A percentile compares a stretch with the other conserved stretches of the same genome.
Conservation (phyloP, 2,329 filamentous ascomycete genomes). For the Balansia obtecta region DNA sequence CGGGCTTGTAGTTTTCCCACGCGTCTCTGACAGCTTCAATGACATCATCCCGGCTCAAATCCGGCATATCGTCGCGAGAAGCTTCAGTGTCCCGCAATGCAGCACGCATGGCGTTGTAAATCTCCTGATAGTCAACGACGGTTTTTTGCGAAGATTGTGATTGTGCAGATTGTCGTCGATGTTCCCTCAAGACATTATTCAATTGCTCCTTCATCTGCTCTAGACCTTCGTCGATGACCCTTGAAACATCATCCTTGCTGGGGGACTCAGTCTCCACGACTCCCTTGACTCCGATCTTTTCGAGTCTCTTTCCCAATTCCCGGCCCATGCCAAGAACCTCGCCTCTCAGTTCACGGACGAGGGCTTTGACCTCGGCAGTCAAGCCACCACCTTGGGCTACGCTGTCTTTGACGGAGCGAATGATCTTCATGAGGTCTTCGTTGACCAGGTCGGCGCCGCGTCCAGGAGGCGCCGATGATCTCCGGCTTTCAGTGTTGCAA, state of each 20-base stretch:
- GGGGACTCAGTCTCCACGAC: slow-evolving; percentile 36
- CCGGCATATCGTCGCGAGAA: slow-evolving; percentile 22
- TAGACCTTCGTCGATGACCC: slow-evolving; percentile 69
- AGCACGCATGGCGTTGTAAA: slow-evolving; percentile 73
- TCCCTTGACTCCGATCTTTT: slow-evolving; percentile 44
- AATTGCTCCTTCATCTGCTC: slow-evolving; percentile 76
- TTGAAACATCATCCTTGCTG: slow-evolving; percentile 57
- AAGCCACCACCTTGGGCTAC: slow-evolving; percentile 78
- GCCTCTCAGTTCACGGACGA: slow-evolving; percentile 79
- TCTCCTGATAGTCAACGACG: slow-evolving; percentile 63
- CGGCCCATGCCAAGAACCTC: slow-evolving; percentile 92
- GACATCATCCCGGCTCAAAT: slow-evolving; percentile 66
- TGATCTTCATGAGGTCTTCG: slow-evolving; percentile 71
- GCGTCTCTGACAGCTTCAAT: slow-evolving; percentile 79
- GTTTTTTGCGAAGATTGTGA: slow-evolving; percentile 49
- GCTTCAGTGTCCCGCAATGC: slow-evolving; percentile 54
- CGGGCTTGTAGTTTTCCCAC: slow-evolving; percentile 89
- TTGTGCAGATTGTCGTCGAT: slow-evolving; percentile 54
- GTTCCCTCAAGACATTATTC: slow-evolving; percentile 65
- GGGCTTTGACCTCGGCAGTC: slow-evolving; percentile 81
- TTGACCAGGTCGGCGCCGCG: slow-evolving; percentile 45
- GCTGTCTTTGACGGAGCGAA: slow-evolving; percentile 82
- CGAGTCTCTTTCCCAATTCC: slow-evolving; percentile 77
- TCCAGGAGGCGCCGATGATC: slow-evolving; percentile 30
- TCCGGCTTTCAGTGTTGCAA: slow-evolving; percentile 27